A percentile compares a stretch with the other conserved stretches of the same genome.
These are phyloP conservation scores for Erysimum cheiranthoides DNA, from an alignment of 345 rosid genomes.

Conservation along the genomic window DNA sequence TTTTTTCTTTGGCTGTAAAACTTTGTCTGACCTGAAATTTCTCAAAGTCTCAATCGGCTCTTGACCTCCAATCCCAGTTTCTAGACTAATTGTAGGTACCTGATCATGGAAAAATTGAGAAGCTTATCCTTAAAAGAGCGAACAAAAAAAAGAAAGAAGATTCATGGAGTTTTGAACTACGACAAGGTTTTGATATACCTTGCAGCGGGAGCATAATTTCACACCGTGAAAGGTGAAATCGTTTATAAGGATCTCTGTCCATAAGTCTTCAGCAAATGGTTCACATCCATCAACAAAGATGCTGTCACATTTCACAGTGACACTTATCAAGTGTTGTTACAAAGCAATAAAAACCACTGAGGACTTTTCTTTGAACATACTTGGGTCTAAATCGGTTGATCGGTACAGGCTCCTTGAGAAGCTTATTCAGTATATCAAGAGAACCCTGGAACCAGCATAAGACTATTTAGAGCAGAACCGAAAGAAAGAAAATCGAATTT, in stretches of 20 bases:
- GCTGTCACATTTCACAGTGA: conserved; percentile 49
- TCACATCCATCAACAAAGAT: conserved; percentile 82
- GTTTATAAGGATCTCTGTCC: conserved; percentile 71
- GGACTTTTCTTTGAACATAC: conserved; percentile 47
- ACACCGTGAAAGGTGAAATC: conserved; percentile 66
- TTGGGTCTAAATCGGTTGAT: conserved; percentile 91
- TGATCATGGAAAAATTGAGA: conserved; percentile 32
- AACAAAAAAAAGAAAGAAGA: not conserved
- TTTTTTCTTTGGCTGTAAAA: conserved; percentile 66
- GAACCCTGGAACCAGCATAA: conserved; percentile 64
- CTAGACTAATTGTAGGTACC: conserved; percentile 81
- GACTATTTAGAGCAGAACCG: not conserved
- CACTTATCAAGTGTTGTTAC: conserved; percentile 17
- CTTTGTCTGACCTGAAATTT: conserved; percentile 67
- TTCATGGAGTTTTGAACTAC: not conserved
- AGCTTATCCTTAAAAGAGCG: not conserved
- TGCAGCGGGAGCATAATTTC: conserved; percentile 81
- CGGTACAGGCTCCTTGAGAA: conserved; percentile 79
- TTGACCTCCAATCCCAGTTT: conserved; percentile 59
- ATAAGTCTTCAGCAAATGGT: conserved; percentile 85
- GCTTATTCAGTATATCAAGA: conserved; percentile 72
- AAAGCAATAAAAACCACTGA: conserved; percentile 14
- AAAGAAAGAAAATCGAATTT: not conserved
- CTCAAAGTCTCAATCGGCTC: conserved; percentile 74
- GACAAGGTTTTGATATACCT: conserved; percentile 51